Evolutionary conservation across 2,329 filamentous ascomycete species (phyloP).

Genomic region (Talaromyces sp.): DNA sequence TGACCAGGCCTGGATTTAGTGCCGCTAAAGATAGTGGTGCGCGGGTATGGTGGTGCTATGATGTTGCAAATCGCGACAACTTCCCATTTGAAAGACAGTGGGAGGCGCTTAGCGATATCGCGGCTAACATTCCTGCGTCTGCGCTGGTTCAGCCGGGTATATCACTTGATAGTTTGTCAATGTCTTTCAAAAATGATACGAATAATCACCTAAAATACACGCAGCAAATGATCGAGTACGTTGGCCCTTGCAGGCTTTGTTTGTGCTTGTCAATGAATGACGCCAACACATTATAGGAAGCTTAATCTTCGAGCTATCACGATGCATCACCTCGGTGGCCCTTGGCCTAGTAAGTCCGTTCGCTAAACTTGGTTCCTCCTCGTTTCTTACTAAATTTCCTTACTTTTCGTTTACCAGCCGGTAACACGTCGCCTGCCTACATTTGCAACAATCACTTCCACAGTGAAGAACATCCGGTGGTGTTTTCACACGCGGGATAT

Average conservation of each 20-base stretch:
- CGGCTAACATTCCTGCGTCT: background rate
- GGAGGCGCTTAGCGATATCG: background rate
- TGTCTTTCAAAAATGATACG: background rate
- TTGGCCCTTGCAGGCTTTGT: background rate
- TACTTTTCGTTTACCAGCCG: background rate
- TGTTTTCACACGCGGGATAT: background rate
- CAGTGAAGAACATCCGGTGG: background rate
- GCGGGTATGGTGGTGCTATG: conserved; percentile 45
- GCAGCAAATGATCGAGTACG: background rate
- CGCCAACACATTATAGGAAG: background rate
- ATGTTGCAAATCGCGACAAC: background rate
- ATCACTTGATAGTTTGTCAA: conserved; percentile 33
- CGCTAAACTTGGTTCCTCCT: background rate
- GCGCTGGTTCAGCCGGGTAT: background rate
- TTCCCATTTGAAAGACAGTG: background rate
- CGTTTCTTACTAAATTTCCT: background rate
- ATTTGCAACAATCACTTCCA: background rate
- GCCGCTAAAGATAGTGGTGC: conserved; percentile 48
- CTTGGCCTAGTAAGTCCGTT: conserved; percentile 37
- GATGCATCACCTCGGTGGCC: conserved; percentile 40
- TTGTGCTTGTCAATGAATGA: background rate
- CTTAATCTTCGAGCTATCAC: conserved; percentile 3
- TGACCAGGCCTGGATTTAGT: conserved; percentile 43
- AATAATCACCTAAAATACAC: background rate
- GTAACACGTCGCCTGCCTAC: background rate